Conservation (phyloP, 805 yeast genomes). For the Candida railenensis region DNA sequence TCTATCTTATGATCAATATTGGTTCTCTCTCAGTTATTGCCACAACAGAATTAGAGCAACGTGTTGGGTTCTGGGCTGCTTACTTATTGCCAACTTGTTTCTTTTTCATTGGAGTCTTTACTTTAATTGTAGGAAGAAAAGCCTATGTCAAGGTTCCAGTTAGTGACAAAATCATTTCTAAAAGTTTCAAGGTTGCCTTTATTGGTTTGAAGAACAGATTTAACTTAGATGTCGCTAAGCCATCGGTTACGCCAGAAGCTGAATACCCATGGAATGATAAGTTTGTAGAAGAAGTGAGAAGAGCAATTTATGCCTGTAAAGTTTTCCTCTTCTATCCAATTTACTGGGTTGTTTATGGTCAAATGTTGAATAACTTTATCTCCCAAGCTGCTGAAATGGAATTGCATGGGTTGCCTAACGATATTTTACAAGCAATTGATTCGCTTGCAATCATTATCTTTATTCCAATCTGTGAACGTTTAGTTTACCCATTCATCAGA, state of each 20-base stretch:
- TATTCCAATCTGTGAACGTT: constrained; percentile 67
- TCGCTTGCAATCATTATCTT: constrained; percentile 75
- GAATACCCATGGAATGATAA: constrained; percentile 61
- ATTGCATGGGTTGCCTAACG: constrained; percentile 77
- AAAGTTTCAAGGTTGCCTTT: constrained; percentile 44
- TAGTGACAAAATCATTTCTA: constrained; percentile 57
- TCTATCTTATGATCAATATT: constrained; percentile 73
- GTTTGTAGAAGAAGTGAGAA: constrained; percentile 70
- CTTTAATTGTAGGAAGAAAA: constrained; percentile 54
- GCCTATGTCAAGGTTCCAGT: constrained; percentile 60
- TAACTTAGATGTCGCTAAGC: constrained; percentile 56
- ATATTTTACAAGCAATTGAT: constrained; percentile 72
- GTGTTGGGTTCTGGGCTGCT: constrained; percentile 73
- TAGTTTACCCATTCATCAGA: constrained; percentile 49
- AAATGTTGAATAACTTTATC: constrained; percentile 70
- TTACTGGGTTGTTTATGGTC: constrained; percentile 71
- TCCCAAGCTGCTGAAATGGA: constrained; percentile 76
- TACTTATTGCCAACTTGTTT: constrained; percentile 66
- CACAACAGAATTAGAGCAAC: constrained; percentile 68
- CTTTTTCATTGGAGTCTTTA: constrained; percentile 51
- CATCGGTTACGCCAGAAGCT: constrained; percentile 48
- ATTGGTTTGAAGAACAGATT: constrained; percentile 48
- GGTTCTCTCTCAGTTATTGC: constrained; percentile 77
- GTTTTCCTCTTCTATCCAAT: constrained; percentile 70
- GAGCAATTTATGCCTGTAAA: constrained; percentile 68